phyloP scores from a whole-genome alignment of 768 basidiomycete genomes.

The Lentinus brumalis region DNA sequence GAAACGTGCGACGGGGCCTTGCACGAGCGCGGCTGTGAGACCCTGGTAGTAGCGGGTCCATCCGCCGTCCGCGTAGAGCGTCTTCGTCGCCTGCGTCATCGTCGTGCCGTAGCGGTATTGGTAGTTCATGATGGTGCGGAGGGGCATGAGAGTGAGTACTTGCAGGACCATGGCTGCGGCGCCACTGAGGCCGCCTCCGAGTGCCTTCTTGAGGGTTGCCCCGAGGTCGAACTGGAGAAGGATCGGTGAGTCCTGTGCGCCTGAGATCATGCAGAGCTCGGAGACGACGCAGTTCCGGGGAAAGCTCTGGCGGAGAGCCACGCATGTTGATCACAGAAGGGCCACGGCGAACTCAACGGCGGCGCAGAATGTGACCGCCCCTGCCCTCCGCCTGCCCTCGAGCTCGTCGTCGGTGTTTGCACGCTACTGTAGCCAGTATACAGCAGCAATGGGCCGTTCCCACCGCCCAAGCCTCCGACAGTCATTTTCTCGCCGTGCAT shows the following conservation, averaged over 20 bases:
- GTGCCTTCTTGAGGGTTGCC: slow-evolving; percentile 78
- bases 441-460: too few relatives aligned
- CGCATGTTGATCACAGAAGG: too few relatives aligned
- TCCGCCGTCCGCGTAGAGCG: slow-evolving; percentile 78
- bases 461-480: too few relatives aligned
- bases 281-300: too few relatives aligned
- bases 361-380: too few relatives aligned
- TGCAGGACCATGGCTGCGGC: slow-evolving; percentile 96
- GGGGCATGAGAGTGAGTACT: slow-evolving; percentile 88
- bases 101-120: slow-evolving; percentile 89
- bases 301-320: too few relatives aligned
- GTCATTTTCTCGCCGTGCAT: too few relatives aligned
- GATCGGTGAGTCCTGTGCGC: background rate
- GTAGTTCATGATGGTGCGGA: slow-evolving; percentile 99
- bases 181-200: slow-evolving; percentile 90
- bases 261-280: background rate
- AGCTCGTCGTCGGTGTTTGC: too few relatives aligned
- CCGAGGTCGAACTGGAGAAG: slow-evolving; percentile 71
- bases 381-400: too few relatives aligned
- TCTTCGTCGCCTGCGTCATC: slow-evolving; percentile 61
- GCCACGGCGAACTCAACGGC: too few relatives aligned
- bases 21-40: slow-evolving; percentile 80
- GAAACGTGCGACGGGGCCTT: slow-evolving; percentile 83
- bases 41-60: slow-evolving; percentile 88
- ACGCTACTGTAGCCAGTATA: too few relatives aligned